These are phyloP conservation scores for Yamadazyma membranifaciens DNA, from an alignment of 1,139 yeast genomes.

Conservation along the genomic window DNA sequence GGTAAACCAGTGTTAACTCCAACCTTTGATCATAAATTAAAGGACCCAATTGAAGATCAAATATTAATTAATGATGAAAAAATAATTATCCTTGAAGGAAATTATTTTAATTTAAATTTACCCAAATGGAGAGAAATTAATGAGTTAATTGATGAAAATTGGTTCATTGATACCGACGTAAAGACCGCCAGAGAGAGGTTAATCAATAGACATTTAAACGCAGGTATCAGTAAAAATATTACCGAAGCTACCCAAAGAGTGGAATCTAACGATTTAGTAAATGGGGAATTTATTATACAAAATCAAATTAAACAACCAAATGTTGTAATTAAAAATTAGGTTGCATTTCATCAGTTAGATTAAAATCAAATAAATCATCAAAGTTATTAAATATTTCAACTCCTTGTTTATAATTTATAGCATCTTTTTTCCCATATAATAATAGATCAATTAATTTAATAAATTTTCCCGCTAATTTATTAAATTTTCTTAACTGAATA, in stretches of 20 bases:
- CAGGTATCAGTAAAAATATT: slow-evolving; percentile 58
- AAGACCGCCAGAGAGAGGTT: slow-evolving; percentile 53
- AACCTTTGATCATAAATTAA: slow-evolving; percentile 42
- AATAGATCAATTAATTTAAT: slow-evolving; percentile 43
- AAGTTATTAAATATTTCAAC: slow-evolving; percentile 17
- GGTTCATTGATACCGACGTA: slow-evolving; percentile 48
- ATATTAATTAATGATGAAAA: slow-evolving; percentile 40
- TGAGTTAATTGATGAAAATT: slow-evolving; percentile 36
- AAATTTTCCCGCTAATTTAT: slow-evolving; percentile 50
- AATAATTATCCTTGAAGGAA: slow-evolving; percentile 63
- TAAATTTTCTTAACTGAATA: slow-evolving; percentile 35
- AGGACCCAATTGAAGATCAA: slow-evolving; percentile 62
- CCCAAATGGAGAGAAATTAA: slow-evolving; percentile 50
- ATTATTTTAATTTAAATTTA: slow-evolving; percentile 51
- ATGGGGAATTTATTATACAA: slow-evolving; percentile 55
- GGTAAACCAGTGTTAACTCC: slow-evolving; percentile 5
- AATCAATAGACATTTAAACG: slow-evolving; percentile 63
- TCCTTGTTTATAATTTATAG: slow-evolving; percentile 5
- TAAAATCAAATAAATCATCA: slow-evolving; percentile 15
- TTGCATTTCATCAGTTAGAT: not conserved
- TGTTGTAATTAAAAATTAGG: slow-evolving; percentile 6
- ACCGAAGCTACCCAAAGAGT: slow-evolving; percentile 63
- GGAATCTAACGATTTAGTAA: slow-evolving; percentile 63
- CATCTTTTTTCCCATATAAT: slow-evolving; percentile 14
- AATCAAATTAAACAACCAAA: slow-evolving; percentile 25